Conservation (phyloP, 805 yeast species). For the Alloascoidea africana region DNA sequence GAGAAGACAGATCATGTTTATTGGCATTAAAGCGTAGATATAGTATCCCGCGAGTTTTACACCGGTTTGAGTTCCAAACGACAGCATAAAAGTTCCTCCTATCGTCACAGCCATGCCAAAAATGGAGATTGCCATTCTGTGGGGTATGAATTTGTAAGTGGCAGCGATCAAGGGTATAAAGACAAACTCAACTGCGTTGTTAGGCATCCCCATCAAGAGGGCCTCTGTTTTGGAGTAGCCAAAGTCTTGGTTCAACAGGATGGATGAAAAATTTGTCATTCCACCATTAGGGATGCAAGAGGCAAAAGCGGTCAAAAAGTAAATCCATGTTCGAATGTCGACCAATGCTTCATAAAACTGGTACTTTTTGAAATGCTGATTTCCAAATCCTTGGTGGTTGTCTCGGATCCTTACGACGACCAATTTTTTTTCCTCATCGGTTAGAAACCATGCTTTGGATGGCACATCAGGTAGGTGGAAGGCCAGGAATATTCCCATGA, state of each 20-base stretch:
- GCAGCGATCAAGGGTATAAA: conserved; percentile 7
- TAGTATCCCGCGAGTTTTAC: conserved; percentile 25
- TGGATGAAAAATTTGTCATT: conserved; percentile 29
- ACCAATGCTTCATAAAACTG: conserved; percentile 35
- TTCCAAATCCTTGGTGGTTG: conserved; percentile 44
- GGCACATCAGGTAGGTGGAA: conserved; percentile 37
- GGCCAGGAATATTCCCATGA: conserved; percentile 14
- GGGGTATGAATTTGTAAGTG: conserved; percentile 6
- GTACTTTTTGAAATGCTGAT: conserved; percentile 31
- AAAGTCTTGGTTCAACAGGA: too few relatives aligned
- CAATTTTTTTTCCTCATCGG: conserved; percentile 26
- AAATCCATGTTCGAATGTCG: conserved; percentile 35
- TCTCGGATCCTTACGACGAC: conserved; percentile 36
- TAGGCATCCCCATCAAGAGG: conserved; percentile 23
- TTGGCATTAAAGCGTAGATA: conserved; percentile 20
- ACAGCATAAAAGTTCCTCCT: conserved; percentile 26
- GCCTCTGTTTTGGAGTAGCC: conserved; percentile 23
- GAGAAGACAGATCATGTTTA: conserved; percentile 26
- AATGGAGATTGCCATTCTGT: conserved; percentile 22
- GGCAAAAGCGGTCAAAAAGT: conserved; percentile 23
- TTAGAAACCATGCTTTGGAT: conserved; percentile 27
- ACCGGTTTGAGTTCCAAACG: conserved; percentile 21
- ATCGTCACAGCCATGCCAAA: conserved; percentile 32
- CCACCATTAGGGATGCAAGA: conserved; percentile 38
- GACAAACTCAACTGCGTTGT: conserved; percentile 3